phyloP scores from a whole-genome alignment of 2,329 filamentous ascomycete species.

The Fonsecaea erecta region DNA sequence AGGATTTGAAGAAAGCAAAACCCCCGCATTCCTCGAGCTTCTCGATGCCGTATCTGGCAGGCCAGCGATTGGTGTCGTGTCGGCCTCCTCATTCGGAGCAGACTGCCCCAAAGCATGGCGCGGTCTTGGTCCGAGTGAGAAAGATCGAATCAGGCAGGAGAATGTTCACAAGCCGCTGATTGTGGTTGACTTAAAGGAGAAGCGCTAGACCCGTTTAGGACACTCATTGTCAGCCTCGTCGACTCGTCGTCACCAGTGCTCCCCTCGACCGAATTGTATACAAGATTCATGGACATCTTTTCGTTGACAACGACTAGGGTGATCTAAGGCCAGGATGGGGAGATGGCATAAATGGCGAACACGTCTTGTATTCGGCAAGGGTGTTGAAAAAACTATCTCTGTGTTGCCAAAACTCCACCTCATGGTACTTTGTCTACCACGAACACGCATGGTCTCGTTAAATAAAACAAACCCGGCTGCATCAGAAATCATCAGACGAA shows the following conservation, averaged over 20 bases:
- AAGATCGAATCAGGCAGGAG: neutral
- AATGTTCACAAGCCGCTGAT: neutral
- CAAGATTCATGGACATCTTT: neutral
- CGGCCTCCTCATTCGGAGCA: neutral
- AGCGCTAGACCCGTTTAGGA: neutral
- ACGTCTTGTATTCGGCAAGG: neutral
- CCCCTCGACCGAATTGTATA: constrained; percentile 1
- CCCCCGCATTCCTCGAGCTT: neutral
- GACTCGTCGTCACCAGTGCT: constrained; percentile 5
- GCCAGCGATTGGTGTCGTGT: neutral
- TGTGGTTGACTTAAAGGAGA: neutral
- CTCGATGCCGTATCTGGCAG: neutral
- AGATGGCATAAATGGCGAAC: neutral
- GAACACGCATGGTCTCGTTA: neutral
- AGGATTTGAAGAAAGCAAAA: neutral
- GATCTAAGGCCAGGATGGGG: neutral
- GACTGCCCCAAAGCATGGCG: neutral
- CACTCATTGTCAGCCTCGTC: constrained; percentile 16
- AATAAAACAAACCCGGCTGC: neutral
- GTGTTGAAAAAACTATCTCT: neutral
- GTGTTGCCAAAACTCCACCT: neutral
- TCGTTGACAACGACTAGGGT: neutral
- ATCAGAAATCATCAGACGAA: neutral
- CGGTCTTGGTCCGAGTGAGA: neutral
- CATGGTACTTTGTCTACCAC: neutral